Conservation (phyloP, 106 monocot species). For the Dactylorhiza incarnata region DNA sequence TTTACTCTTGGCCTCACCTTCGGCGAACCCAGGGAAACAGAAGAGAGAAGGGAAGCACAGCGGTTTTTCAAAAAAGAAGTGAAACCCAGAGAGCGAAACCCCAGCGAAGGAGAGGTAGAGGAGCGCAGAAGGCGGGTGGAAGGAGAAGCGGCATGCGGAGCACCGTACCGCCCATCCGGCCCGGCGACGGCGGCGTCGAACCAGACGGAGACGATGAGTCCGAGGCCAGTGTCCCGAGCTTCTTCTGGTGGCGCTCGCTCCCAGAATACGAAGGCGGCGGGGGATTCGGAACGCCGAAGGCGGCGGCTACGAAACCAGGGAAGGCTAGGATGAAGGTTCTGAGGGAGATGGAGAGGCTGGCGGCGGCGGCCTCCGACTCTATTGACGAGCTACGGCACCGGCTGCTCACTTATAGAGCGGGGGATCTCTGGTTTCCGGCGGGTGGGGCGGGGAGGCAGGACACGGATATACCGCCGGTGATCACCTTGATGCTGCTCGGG, state of each 20-base stretch:
- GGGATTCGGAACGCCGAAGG: background rate
- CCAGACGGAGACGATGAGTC: background rate
- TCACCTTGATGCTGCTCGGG: constrained; percentile 39
- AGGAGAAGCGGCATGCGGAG: constrained; percentile 10
- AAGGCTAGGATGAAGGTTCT: constrained; percentile 18
- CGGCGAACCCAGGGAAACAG: background rate
- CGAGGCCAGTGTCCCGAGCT: background rate
- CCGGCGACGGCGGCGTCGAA: constrained; percentile 1
- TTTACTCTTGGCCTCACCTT: background rate
- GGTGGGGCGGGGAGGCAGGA: constrained; percentile 43
- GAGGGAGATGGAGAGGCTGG: constrained; percentile 53
- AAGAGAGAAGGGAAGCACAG: background rate
- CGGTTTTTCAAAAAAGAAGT: background rate
- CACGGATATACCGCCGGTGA: constrained; percentile 40
- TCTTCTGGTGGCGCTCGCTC: constrained; percentile 48
- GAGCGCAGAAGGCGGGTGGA: background rate
- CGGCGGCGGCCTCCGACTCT: constrained; percentile 29
- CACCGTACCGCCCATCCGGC: constrained; percentile 8
- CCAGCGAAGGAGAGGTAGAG: constrained; percentile 4
- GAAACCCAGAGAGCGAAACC: constrained; percentile 1
- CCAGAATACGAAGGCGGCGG: constrained; percentile 16
- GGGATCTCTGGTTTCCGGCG: constrained; percentile 60
- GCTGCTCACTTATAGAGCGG: constrained; percentile 37
- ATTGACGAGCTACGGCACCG: constrained; percentile 52
- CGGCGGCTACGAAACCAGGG: background rate